These are phyloP conservation scores for Halophytophthora polymorphica DNA, from an alignment of 352 stramenopile species.

Conservation along the genomic window DNA sequence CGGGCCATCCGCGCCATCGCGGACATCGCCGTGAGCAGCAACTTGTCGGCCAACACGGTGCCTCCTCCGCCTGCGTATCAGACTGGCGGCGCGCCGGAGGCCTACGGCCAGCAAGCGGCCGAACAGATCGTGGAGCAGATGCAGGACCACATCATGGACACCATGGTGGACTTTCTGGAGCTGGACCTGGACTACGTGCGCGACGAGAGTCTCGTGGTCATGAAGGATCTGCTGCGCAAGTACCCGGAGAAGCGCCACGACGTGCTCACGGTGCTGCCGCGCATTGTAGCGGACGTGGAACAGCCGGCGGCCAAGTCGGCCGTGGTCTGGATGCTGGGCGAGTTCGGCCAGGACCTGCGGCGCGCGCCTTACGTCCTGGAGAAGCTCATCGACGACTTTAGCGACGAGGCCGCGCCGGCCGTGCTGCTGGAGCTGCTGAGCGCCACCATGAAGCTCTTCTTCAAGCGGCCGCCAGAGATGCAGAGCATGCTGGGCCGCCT, in stretches of 20 bases:
- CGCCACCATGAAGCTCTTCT: constrained; percentile 98
- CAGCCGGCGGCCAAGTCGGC: constrained; percentile 90
- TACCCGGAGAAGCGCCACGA: constrained; percentile 93
- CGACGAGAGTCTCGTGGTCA: constrained; percentile 94
- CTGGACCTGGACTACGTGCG: constrained; percentile 96
- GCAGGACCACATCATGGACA: constrained; percentile 88
- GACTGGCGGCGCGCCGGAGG: constrained; percentile 49
- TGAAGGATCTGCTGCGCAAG: constrained; percentile 95
- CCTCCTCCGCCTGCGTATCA: constrained; percentile 30
- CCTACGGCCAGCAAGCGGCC: constrained; percentile 65
- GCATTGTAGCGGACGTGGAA: constrained; percentile 71
- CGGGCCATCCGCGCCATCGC: constrained; percentile 93
- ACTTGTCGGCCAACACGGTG: constrained; percentile 44
- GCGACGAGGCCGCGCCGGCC: constrained; percentile 79
- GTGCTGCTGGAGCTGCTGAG: constrained; percentile 95
- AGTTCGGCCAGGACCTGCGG: constrained; percentile 92
- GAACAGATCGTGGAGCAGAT: constrained; percentile 65
- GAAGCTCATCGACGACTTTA: constrained; percentile 93
- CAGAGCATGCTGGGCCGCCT: constrained; percentile 96
- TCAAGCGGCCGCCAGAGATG: constrained; percentile 96
- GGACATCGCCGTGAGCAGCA: constrained; percentile 89
- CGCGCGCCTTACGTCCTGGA: constrained; percentile 97
- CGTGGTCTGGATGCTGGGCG: constrained; percentile 95
- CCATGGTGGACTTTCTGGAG: constrained; percentile 96
- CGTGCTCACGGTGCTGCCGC: constrained; percentile 82